These are phyloP conservation scores for Aspergillus amoenus DNA, from an alignment of 2,329 filamentous ascomycete species.

Conservation along the genomic window DNA sequence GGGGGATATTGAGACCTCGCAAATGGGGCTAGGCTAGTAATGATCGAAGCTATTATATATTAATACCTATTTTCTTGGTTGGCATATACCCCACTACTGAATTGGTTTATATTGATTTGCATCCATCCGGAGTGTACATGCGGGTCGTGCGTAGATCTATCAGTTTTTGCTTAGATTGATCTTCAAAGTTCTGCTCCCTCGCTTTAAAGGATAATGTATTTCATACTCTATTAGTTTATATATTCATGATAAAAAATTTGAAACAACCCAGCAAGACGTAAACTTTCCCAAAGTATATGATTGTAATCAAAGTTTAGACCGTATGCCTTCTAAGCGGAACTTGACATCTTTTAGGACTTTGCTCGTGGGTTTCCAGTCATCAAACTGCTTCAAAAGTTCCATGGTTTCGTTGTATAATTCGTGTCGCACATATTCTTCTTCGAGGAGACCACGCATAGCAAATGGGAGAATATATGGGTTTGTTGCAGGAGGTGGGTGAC, in stretches of 20 bases:
- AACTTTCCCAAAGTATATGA: no score
- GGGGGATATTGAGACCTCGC: neutral
- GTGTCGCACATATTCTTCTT: conserved; percentile 85
- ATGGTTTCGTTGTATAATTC: conserved; percentile 75
- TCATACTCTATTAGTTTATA: neutral
- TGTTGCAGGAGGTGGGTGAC: conserved; percentile 43
- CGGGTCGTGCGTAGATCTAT: neutral
- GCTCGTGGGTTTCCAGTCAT: conserved; percentile 85
- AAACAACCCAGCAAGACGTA: neutral
- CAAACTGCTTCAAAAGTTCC: conserved; percentile 80
- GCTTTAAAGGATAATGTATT: neutral
- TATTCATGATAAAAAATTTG: neutral
- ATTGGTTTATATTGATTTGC: neutral
- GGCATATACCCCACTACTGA: neutral
- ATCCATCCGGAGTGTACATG: neutral
- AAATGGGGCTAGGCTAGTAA: neutral
- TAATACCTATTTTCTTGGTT: neutral
- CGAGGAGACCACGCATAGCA: conserved; percentile 89
- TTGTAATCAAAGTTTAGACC: conserved; percentile 67
- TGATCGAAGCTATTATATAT: neutral
- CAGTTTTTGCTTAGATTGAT: neutral
- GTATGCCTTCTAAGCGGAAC: conserved; percentile 86
- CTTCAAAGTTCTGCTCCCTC: no score
- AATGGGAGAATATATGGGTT: conserved; percentile 94
- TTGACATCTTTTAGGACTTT: conserved; percentile 96